phyloP scores from a whole-genome alignment of 192 early-diverging fungal genomes.

The Backusella psychrophila region DNA sequence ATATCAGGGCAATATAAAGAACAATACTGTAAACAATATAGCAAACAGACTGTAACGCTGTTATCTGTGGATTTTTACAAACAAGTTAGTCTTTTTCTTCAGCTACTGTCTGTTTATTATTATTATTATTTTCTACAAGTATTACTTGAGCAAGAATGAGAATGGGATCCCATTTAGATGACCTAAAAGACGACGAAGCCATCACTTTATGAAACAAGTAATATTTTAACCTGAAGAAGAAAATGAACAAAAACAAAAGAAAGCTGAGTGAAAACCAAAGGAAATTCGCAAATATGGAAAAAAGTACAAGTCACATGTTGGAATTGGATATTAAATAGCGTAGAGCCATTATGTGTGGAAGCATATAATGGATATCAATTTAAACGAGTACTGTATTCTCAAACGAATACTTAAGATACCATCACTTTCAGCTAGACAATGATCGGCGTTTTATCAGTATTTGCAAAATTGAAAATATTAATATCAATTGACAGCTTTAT shows the following conservation, averaged over 20 bases:
- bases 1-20: slow-evolving; percentile 46
- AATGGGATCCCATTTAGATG: slow-evolving; percentile 48
- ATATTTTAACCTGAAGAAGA: neutral
- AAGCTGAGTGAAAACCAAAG: neutral
- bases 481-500: too few species aligned
- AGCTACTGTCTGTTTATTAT: neutral
- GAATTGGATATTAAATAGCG: too few species aligned
- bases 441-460: too few species aligned
- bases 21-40: slow-evolving; percentile 56
- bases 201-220: neutral
- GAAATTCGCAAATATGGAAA: neutral
- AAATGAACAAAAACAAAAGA: neutral
- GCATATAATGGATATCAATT: too few species aligned
- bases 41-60: slow-evolving; percentile 55
- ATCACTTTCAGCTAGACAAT: too few species aligned
- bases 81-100: neutral
- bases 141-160: slow-evolving; percentile 47
- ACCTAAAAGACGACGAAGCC: slow-evolving; percentile 37
- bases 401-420: too few species aligned
- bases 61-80: slow-evolving; percentile 37
- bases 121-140: neutral
- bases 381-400: too few species aligned
- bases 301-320: neutral
- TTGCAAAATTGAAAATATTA: too few species aligned
- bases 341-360: too few species aligned